These are phyloP conservation scores for Thermomucor indicae-seudaticae DNA, from an alignment of 371 early-diverging fungal species.

Conservation along the genomic window DNA sequence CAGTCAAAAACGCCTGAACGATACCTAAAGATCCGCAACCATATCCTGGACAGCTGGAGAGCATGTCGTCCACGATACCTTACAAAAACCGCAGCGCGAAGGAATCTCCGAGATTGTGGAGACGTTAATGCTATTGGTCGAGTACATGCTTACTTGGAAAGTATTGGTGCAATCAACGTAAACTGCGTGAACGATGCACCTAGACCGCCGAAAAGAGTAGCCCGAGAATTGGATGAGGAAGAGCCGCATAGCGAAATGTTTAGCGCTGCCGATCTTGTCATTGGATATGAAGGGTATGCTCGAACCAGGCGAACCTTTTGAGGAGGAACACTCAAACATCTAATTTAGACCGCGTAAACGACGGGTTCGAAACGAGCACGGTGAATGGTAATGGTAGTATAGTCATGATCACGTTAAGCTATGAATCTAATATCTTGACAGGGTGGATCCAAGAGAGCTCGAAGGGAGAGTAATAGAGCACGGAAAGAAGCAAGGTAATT, in stretches of 20 bases:
- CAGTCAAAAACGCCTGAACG: conserved; percentile 83
- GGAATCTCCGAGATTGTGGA: conserved; percentile 59
- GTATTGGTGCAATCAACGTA: conserved; percentile 76
- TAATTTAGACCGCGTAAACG: conserved; percentile 51
- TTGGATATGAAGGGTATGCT: conserved; percentile 40
- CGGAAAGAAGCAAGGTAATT: conserved; percentile 16
- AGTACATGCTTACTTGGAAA: conserved; percentile 82
- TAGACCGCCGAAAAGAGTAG: conserved; percentile 24
- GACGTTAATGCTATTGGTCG: conserved; percentile 92
- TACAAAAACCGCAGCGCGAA: conserved; percentile 60
- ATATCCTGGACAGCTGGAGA: conserved; percentile 77
- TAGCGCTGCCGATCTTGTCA: conserved; percentile 31
- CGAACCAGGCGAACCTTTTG: too few species aligned
- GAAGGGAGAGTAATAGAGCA: conserved; percentile 67
- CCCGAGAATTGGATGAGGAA: conserved; percentile 16
- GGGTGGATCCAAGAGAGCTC: conserved; percentile 62
- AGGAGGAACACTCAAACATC: too few species aligned
- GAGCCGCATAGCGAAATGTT: conserved; percentile 11
- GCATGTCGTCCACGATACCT: conserved; percentile 62
- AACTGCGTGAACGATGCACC: conserved; percentile 37
- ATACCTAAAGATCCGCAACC: conserved; percentile 81
- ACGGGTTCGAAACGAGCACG: conserved; percentile 57
- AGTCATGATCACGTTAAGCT: background rate
- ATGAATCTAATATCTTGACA: conserved; percentile 4
- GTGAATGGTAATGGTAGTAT: conserved; percentile 54